Conservation (phyloP, 768 basidiomycete species). For the Mycena vulgaris region DNA sequence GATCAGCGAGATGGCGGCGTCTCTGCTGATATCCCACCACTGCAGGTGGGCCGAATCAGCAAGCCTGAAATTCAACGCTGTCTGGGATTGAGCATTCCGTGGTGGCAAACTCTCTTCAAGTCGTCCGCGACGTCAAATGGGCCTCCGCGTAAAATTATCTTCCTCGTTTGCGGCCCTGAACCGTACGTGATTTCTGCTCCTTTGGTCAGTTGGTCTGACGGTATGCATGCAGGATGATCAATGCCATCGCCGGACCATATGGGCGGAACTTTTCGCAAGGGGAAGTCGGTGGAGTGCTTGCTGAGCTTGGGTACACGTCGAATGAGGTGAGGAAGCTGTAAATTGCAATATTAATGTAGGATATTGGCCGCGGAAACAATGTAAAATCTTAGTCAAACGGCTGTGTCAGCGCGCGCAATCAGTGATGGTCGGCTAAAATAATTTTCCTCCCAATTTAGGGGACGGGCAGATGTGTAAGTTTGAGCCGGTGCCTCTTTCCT, state of each 20-base stretch:
- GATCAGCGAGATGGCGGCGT: constrained; percentile 58
- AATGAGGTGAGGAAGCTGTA: constrained; percentile 81
- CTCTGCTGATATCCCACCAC: constrained; percentile 35
- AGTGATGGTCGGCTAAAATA: no score
- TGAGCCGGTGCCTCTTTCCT: background rate
- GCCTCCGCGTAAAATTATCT: constrained; percentile 62
- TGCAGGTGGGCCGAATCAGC: constrained; percentile 70
- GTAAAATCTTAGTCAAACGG: no score
- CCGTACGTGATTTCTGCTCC: constrained; percentile 61
- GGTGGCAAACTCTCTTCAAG: constrained; percentile 55
- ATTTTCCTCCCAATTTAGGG: background rate
- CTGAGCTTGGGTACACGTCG: constrained; percentile 72
- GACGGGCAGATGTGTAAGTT: background rate
- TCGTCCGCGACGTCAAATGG: constrained; percentile 38
- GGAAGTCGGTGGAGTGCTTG: constrained; percentile 74
- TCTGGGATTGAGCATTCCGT: constrained; percentile 50
- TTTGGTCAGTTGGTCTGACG: background rate
- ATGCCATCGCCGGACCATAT: constrained; percentile 81
- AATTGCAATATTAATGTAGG: constrained; percentile 6
- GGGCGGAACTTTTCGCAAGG: constrained; percentile 86
- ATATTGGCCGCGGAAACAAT: background rate
- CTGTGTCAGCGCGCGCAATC: no score
- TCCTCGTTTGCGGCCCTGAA: constrained; percentile 90
- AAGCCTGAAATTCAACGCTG: constrained; percentile 62
- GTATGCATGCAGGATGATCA: constrained; percentile 73